Conservation (phyloP, 495 filamentous ascomycete genomes). For the Astrothelium macrocarpum region DNA sequence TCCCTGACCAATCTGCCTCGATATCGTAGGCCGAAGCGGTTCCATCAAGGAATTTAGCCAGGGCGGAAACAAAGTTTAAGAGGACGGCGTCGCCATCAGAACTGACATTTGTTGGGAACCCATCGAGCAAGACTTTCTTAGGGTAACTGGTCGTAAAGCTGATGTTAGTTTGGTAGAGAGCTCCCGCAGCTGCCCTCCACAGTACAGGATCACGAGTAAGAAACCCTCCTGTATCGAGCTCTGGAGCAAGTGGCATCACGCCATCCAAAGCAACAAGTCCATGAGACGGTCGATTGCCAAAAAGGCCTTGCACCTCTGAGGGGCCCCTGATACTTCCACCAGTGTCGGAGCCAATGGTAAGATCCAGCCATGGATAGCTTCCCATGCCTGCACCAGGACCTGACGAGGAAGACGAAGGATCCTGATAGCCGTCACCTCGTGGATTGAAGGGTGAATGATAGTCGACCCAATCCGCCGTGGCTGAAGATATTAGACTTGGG, state of each 20-base stretch:
- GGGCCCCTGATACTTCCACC: slow-evolving; percentile 42
- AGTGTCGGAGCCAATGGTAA: slow-evolving; percentile 31
- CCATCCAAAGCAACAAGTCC: slow-evolving; percentile 37
- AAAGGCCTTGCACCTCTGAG: slow-evolving; percentile 39
- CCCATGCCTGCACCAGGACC: slow-evolving; percentile 25
- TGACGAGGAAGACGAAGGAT: slow-evolving; percentile 24
- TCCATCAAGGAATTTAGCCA: slow-evolving; percentile 23
- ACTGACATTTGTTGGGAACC: slow-evolving; percentile 17
- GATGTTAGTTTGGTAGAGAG: slow-evolving; percentile 24
- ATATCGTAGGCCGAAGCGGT: slow-evolving; percentile 22
- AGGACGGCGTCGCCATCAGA: slow-evolving; percentile 21
- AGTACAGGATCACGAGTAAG: slow-evolving; percentile 24
- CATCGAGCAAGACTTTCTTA: slow-evolving; percentile 18
- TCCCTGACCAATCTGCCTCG: slow-evolving; percentile 17
- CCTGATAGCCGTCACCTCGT: slow-evolving; percentile 32
- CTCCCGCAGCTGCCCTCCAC: slow-evolving; percentile 19
- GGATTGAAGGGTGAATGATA: slow-evolving; percentile 33
- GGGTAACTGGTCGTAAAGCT: slow-evolving; percentile 25
- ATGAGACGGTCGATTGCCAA: slow-evolving; percentile 42
- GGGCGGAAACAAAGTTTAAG: slow-evolving; percentile 22
- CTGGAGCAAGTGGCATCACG: slow-evolving; percentile 38
- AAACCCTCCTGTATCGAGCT: slow-evolving; percentile 40
- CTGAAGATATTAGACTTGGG: too few relatives aligned
- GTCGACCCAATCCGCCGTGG: slow-evolving; percentile 47
- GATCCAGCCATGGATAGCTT: slow-evolving; percentile 29